phyloP scores from a whole-genome alignment of 192 early-diverging fungal species.

The Mortierella antarctica region DNA sequence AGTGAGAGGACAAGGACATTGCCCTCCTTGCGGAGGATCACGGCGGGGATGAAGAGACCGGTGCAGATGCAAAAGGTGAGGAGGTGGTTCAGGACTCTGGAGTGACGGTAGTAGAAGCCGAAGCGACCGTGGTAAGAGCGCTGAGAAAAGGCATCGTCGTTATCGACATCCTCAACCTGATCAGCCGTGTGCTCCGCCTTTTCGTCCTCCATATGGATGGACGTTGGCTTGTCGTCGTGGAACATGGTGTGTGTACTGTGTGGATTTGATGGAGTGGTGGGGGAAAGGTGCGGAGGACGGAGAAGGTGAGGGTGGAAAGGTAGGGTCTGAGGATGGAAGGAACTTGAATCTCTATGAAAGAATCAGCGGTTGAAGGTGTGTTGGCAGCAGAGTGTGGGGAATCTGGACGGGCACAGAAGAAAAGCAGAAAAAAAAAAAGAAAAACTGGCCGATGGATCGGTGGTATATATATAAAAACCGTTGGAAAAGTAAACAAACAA shows the following conservation, averaged over 20 bases:
- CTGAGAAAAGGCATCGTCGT: conserved; percentile 24
- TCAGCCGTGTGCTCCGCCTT: conserved; percentile 1
- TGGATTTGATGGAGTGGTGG: not conserved
- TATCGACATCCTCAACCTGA: conserved; percentile 12
- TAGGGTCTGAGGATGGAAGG: conserved; percentile 4
- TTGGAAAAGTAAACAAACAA: conserved; percentile 65
- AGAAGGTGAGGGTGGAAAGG: not conserved
- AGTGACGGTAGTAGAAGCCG: conserved; percentile 33
- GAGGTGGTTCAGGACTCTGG: conserved; percentile 5
- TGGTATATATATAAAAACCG: conserved; percentile 59
- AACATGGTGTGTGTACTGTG: not conserved
- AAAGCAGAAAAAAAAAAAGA: conserved; percentile 19
- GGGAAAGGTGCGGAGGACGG: not conserved
- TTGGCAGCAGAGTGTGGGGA: conserved; percentile 25
- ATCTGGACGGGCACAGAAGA: conserved; percentile 21
- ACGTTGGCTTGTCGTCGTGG: conserved; percentile 9
- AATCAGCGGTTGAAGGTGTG: conserved; percentile 8
- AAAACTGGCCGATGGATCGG: conserved; percentile 26
- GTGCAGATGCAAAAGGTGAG: conserved; percentile 38
- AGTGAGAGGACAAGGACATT: conserved; percentile 46
- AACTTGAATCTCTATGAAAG: conserved; percentile 5
- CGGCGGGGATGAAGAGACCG: conserved; percentile 47
- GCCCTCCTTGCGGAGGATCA: conserved; percentile 37
- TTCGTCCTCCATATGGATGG: conserved; percentile 26
- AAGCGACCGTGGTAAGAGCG: conserved; percentile 44